Base-by-base conservation (phyloP, 345 rosid genomes). In the Carallia brachiata region DNA sequence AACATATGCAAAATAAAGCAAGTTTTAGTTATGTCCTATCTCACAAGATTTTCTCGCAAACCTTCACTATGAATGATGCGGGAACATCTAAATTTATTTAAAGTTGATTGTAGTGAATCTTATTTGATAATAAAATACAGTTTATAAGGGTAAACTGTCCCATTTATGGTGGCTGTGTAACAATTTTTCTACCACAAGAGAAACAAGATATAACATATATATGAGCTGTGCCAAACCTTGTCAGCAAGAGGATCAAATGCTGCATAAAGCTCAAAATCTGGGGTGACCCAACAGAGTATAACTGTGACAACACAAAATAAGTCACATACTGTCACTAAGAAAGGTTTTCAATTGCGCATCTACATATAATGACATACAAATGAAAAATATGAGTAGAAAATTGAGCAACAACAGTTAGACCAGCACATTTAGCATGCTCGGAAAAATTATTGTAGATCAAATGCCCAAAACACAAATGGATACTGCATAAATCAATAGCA, bases 181-280 rank as follows among this genome's bases (percentile, higher is more conserved):
- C 50, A 44, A 10, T 44, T 44, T 4, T 44, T 44, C 50, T 0
- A 44, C 50, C 50, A 44, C 4, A 44, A 44, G 50, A 44, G 50
- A 44, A 0, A 44, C 5, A 40, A 40, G 10, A 44, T 44, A 4
- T 44, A 4, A 44, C 1, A 3, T 31, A 37, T 63, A 19, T 23
- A 28, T 27, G 32, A 56, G 61, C 0, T 67, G 32, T 61, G 64
- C 52, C 82, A 68, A 65, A 92, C 99, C 96, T 92, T 96, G 79
- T 92, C 97, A 61, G 97, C 96, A 59, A 92, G 93, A 19, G 99
- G 99, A 87, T 96, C 99, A 62, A 96, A 92, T 62, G 99, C 93
- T 28, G 97, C 96, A 73, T 96, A 96, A 68, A 92, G 93, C 77
- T 96, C 99, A 77, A 96, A 92, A 83, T 92, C 98, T 66, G 84